Evolutionary conservation across 805 yeast genomes (phyloP).

Genomic region (Sugiyamaella boreocaroliniensis): DNA sequence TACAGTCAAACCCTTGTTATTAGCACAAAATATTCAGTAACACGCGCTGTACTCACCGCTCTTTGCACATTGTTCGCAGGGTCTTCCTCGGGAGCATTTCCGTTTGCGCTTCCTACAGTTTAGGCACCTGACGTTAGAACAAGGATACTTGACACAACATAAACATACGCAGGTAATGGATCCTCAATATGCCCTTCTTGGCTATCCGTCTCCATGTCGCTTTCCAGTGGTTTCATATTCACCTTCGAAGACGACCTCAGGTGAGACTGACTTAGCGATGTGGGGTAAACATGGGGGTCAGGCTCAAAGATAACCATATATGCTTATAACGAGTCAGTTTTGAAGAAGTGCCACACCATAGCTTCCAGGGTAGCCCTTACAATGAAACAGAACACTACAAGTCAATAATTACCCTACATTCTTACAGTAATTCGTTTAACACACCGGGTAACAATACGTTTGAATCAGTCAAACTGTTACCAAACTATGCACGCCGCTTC

Average conservation of each 20-base stretch:
- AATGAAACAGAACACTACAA: no score
- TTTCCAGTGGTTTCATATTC: not conserved
- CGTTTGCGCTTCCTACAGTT: slow-evolving; percentile 12
- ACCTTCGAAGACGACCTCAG: not conserved
- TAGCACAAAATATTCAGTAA: slow-evolving; percentile 4
- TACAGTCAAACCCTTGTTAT: slow-evolving; percentile 5
- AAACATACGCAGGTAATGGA: not conserved
- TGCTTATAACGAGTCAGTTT: no score
- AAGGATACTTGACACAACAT: not conserved
- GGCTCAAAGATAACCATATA: no score
- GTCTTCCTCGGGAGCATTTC: slow-evolving; percentile 13
- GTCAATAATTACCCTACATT: no score
- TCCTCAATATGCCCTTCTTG: not conserved
- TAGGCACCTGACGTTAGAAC: slow-evolving; percentile 2
- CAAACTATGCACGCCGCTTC: no score
- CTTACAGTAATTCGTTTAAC: no score
- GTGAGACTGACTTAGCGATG: no score
- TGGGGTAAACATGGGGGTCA: not conserved
- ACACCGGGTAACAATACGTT: no score
- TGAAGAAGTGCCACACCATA: no score
- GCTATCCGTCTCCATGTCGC: not conserved
- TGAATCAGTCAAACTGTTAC: no score
- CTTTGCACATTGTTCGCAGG: slow-evolving; percentile 9
- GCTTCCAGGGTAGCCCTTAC: no score
- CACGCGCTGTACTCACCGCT: slow-evolving; percentile 6